Evolutionary conservation across 73 alveolate genomes (phyloP), one percentile per base, ranked within the genome.

Genomic region (Symbiodinium natans): DNA sequence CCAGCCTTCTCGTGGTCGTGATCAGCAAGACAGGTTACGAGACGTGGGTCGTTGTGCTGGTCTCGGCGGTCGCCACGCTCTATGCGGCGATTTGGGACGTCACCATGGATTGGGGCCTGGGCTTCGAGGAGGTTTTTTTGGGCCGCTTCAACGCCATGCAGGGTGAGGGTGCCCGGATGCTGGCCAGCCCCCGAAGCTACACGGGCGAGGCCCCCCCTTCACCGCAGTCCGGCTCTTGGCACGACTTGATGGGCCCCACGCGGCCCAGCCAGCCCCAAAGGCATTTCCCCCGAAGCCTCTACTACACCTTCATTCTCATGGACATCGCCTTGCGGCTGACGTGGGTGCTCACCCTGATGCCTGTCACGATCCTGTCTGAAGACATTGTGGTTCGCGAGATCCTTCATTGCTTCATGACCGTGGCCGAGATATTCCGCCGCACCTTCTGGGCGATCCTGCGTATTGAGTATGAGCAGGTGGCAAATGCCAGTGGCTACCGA

Each of bases 401-500:
- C 19, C 54, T 90, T n/a, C 97, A 90, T 75, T 41, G 77, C 41
- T 41, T 27, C 80, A 90, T 90, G 97, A 90, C 97, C 48, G 97
- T 90, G 87, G 97, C 97, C 17, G 97, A 90, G 77, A 71, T 90
- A n/a, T 90, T 90, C 31, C 97, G 97, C 0, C 97, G 97, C 15
- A 90, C 75, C 15, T 90, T 68, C 80, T 90, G 97, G 97, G 97
- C 97, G 56, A 90, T 90, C 48, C 97, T 90, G 52, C 97, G 97
- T 33, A 90, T 90, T 19, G 97, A 90, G 38, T 90, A 90, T 46
- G 97, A 90, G 56, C 97, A 90, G 88, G 97, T 90, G 87, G 97
- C 97, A 77, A 90, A 90, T 71, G 97, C 97, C 80, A 90, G 97
- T 71, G 97, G 97, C 33, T 90, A 90, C n/a, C 97, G 97, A 5